Percentiles rank a stretch among this genome's conserved stretches.
Evolutionary conservation across 139 green algal genomes (phyloP).

Genomic region (Chlamydomonas incerta): DNA sequence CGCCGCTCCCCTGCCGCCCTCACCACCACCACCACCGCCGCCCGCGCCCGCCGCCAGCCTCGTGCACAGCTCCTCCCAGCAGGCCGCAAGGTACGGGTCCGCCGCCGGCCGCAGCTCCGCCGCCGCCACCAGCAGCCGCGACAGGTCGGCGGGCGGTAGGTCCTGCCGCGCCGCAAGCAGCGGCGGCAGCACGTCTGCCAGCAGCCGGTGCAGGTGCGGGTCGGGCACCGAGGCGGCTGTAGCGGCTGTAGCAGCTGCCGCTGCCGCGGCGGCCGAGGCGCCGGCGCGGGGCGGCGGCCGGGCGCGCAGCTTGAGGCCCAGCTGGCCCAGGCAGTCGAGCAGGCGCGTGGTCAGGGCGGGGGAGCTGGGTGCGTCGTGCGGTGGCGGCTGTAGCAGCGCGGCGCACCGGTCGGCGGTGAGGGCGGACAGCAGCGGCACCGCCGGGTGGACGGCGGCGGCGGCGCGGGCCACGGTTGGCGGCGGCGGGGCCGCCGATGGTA

Average conservation of each 20-base stretch:
- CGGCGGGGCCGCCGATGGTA: no score
- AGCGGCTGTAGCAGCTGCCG: no score
- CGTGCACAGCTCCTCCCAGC: neutral
- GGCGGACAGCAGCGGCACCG: no score
- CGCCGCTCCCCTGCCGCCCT: neutral
- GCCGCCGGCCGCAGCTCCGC: neutral
- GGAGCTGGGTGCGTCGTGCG: no score
- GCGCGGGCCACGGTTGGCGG: no score
- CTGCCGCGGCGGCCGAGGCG: no score
- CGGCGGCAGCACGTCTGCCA: neutral
- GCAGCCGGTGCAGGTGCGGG: no score
- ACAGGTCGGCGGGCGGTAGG: neutral
- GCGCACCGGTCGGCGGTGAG: no score
- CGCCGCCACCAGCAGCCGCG: neutral
- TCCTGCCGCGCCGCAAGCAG: neutral
- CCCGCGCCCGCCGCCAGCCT: conserved; percentile 1
- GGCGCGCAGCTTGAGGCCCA: neutral
- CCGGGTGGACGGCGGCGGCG: no score
- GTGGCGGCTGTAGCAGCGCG: no score
- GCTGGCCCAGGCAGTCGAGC: neutral
- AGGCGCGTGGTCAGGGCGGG: neutral
- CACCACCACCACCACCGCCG: neutral
- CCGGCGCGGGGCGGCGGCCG: no score
- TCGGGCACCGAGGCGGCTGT: no score
- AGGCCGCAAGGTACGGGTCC: neutral